phyloP scores from a whole-genome alignment of 129 eudicot species.

The Heracleum sosnowskyi region DNA sequence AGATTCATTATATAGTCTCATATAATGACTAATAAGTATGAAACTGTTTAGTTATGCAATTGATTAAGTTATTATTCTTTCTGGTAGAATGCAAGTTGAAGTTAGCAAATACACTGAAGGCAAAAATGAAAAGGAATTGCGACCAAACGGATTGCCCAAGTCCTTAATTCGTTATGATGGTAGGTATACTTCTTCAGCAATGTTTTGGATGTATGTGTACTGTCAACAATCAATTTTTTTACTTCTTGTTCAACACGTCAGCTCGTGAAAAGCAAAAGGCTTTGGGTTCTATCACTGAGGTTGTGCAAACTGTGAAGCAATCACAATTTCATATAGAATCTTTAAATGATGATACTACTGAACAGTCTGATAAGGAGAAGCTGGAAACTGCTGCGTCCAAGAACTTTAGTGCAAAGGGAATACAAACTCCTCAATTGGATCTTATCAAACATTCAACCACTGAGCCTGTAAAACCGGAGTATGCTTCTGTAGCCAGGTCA shows the following conservation, averaged over 20 bases:
- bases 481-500: constrained; percentile 72
- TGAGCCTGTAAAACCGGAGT: constrained; percentile 59
- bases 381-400: constrained; percentile 34
- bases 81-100: constrained; percentile 96
- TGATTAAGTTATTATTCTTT: neutral
- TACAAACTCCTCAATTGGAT: neutral
- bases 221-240: neutral
- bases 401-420: constrained; percentile 11
- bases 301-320: constrained; percentile 80
- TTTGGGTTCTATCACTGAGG: constrained; percentile 72
- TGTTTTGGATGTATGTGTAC: neutral
- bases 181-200: constrained; percentile 15
- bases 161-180: constrained; percentile 97
- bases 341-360: neutral
- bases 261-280: constrained; percentile 99
- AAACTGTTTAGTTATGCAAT: neutral
- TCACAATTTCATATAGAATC: constrained; percentile 41
- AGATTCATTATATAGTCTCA: no score
- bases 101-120: constrained; percentile 99
- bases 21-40: no score
- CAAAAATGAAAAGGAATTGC: constrained; percentile 55
- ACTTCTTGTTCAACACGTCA: constrained; percentile 16
- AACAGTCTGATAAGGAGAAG: constrained; percentile 37
- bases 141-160: constrained; percentile 93
- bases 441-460: constrained; percentile 22